Evolutionary conservation across 2,329 filamentous ascomycete genomes (phyloP), one percentile per base, ranked within the genome.

Genomic region (Delphinella strobiligena): DNA sequence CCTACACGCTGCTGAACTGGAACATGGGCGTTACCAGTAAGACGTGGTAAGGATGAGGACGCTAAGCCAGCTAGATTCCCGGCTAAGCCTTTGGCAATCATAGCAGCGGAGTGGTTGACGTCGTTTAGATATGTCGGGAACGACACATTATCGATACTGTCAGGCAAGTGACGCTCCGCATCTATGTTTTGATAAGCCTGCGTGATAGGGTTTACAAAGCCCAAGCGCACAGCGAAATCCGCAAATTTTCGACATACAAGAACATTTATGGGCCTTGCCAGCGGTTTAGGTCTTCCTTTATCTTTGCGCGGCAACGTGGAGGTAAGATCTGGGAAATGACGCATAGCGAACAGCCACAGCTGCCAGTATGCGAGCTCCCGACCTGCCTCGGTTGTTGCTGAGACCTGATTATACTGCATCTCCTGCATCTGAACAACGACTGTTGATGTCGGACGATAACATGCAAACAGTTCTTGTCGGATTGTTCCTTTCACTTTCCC

Each of bases 261-360:
- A 9, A 19, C 17, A 24, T 34, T 35, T 19, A 35, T 24, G 12
- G 32, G 22, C 12, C 5, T 5, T 3, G 27, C n/a, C 17, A 8
- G 12, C 12, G 43, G 43, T 32, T 39, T 42, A 9, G 7, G 9
- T 18, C 19, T 35, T 4, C 18, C 9, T 15, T 29, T 16, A 2
- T 44, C 37, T 22, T 46, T 46, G 4, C 34, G 32, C 4, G 42
- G 41, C 12, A 32, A 32, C 3, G 30, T 22, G n/a, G 18, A 15
- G 16, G 30, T 46, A 5, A 46, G 39, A 7, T 34, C 11, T 16
- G 41, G 17, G 31, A 42, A 46, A 31, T 46, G 19, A 4, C 44
- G 42, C 24, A 46, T 40, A 7, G 41, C 37, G 31, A 41, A 46
- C 2, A 44, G 38, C 42, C 44, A 46, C 8, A 46, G 30, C 27